These are phyloP conservation scores for Austropuccinia psidii DNA, from an alignment of 1,284 basidiomycete species.

Conservation along the genomic window DNA sequence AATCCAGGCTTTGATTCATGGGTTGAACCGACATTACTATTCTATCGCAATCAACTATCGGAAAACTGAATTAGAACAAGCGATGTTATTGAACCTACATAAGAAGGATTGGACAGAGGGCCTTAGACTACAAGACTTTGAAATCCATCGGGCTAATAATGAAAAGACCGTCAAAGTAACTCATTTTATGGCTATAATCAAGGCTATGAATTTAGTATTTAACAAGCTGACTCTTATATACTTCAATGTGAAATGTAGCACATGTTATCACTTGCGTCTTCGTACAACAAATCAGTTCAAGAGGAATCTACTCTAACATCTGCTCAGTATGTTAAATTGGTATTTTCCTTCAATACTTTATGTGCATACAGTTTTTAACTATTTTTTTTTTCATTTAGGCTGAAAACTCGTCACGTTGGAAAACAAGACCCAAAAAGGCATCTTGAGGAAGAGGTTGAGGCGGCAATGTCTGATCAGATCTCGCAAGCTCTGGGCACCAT, in stretches of 20 bases:
- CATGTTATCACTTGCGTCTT: conserved; percentile 61
- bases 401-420: conserved; percentile 62
- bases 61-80: conserved; percentile 91
- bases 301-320: conserved; percentile 84
- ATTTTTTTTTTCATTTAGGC: neutral
- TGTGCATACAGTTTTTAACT: neutral
- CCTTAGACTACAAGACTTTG: conserved; percentile 78
- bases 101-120: conserved; percentile 98
- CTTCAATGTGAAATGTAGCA: conserved; percentile 4
- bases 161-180: conserved; percentile 81
- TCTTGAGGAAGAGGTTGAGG: conserved; percentile 91
- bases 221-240: neutral
- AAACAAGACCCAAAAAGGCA: conserved; percentile 97
- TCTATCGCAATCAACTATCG: conserved; percentile 92
- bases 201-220: neutral
- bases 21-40: conserved; percentile 92
- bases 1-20: conserved; percentile 55
- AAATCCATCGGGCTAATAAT: conserved; percentile 71
- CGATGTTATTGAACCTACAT: conserved; percentile 97
- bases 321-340: conserved; percentile 55
- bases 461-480: conserved; percentile 90
- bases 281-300: conserved; percentile 91
- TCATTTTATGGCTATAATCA: neutral
- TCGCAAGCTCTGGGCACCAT: conserved; percentile 55
- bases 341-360: neutral